Base-by-base conservation (phyloP, 2,329 filamentous ascomycete species). In the Colletotrichum plurivorum region DNA sequence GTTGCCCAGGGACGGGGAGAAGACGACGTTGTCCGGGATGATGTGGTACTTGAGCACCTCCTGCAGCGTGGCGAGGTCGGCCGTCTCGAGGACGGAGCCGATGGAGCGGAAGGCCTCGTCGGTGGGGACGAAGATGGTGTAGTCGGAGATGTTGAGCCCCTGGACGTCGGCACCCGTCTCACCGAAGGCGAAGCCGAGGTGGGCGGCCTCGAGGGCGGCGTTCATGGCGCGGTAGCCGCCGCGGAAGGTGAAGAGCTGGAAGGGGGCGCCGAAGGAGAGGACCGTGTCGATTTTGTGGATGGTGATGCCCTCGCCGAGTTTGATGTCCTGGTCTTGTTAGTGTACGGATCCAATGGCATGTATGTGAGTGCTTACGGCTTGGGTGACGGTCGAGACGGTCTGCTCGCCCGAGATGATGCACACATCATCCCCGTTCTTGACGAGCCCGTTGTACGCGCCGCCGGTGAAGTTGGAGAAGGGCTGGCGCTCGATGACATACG, bases 51-150 rank as follows among this genome's bases (percentile, higher is more conserved):
- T 62, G 16, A 79, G 72, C 8, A 80, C 75, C 13, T 73, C 72
- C 36, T 72, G 71, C 13, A 78, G 64, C 5, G 76, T 76, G 41
- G 74, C 63, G 1, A 70, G 10, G 25, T 73, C 73, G 7, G 73
- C 73, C 6, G 67, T 59, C 41, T 66, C 70, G 10, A 78, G 71
- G 0, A 78, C 72, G 4, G 77, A 78, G 31, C 74, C 77, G 5
- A 78, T 77, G 4, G 71, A 76, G 70, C 92, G 88, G 74, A 97
- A 95, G 0, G 94, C 94, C 58, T 85, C 83, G 77, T 97, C 89
- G 1, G 88, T 90, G 0, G 94, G 95, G 3, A 93, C 92, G 74
- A 97, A 97, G 62, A 96, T 81, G 1, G 95, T 97, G 76, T 92
- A 89, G 79, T 95, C 75, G 1, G 76, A 77, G 51, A 78, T 75